phyloP scores from a whole-genome alignment of 768 basidiomycete species.

The Mrakia frigida region DNA sequence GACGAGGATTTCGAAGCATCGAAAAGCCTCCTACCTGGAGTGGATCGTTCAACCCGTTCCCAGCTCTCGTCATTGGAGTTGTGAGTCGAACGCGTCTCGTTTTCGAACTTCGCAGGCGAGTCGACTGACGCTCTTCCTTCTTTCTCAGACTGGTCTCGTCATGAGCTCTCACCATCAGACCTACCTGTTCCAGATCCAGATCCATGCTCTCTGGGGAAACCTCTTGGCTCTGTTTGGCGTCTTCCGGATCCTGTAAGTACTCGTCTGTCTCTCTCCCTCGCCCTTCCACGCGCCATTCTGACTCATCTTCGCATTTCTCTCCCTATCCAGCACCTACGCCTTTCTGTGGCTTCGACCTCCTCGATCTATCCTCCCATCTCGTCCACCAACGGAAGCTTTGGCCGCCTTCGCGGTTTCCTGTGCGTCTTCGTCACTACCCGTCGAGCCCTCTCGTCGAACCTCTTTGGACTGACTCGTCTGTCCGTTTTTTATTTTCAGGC shows the following conservation, averaged over 20 bases:
- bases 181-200: constrained; percentile 79
- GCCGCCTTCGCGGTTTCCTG: constrained; percentile 73
- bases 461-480: neutral
- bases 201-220: constrained; percentile 87
- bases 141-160: constrained; percentile 64
- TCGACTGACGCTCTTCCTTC: neutral
- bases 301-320: too few relatives aligned
- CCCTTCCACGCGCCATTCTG: too few relatives aligned
- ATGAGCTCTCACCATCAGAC: constrained; percentile 89
- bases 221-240: constrained; percentile 71
- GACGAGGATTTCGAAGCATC: neutral
- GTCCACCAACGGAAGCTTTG: constrained; percentile 88
- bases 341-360: constrained; percentile 87
- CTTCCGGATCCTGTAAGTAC: constrained; percentile 57
- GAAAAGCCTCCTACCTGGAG: constrained; percentile 66
- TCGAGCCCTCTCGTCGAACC: neutral
- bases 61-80: constrained; percentile 86
- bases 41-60: constrained; percentile 83
- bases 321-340: constrained; percentile 62
- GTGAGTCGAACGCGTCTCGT: constrained; percentile 33
- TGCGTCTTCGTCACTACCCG: neutral
- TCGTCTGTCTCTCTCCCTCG: neutral
- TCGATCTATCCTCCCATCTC: constrained; percentile 74
- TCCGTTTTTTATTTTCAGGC: neutral
- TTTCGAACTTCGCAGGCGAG: neutral